Base-by-base conservation (phyloP, 2,329 filamentous ascomycete species). In the Penicillium sp. region DNA sequence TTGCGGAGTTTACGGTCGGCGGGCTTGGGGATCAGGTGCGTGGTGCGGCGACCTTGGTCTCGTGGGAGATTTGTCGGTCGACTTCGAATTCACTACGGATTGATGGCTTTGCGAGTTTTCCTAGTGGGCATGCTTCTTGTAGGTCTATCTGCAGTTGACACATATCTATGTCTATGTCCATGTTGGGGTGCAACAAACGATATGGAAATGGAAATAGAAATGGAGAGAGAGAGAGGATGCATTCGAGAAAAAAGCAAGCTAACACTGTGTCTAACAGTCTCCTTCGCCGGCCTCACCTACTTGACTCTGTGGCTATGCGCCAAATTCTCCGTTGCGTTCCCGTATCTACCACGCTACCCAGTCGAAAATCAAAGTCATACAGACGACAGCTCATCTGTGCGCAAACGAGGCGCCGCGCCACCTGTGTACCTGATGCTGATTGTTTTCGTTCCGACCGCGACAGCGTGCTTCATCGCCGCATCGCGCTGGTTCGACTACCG, bases 401-500 rank as follows among this genome's bases (percentile, higher is more conserved):
- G 90, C 47, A 84, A 84, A 52, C 84, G 90, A 66, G 89, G 88
- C 4, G 92, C 92, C 2, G 88, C 91, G 0, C 91, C 92, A 0
- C 92, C 92, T 0, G 76, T 92, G 0, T 53, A 53, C 7, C 93
- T 91, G 67, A 84, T 94, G 2, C 79, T 96, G 11, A 76, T 93
- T 32, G 81, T 85, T 2, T 77, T 91, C 16, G 73, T 90, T 1
- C 92, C 92, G 2, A 82, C 91, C 60, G 87, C 85, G 53, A 77
- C 84, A 1, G 88, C 91, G 5, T 82, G 91, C 59, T 96, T 91
- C 75, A 88, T 97, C 58, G 81, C 87, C n/a, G 84, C 86, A 27
- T 93, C 90, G 1, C 88, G 93, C 10, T 97, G 88, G 82, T 91
- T 87, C 56, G 87, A 97, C 71, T 95, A 87, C 76, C 85, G 90